phyloP scores from a whole-genome alignment of 192 early-diverging fungal species.

The Gryganskiella cystojenkinii region DNA sequence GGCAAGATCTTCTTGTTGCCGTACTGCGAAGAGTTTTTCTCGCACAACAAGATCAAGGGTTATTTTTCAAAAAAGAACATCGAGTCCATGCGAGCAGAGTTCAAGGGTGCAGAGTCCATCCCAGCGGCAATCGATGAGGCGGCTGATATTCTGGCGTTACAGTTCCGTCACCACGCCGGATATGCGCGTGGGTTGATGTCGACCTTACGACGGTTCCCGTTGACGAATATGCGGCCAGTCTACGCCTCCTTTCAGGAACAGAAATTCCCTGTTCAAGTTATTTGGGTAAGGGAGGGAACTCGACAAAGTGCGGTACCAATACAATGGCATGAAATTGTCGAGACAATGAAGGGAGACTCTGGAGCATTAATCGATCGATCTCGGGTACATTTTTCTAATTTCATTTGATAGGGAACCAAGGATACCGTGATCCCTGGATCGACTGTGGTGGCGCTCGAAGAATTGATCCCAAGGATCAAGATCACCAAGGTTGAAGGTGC shows the following conservation, averaged over 20 bases:
- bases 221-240: conserved; percentile 12
- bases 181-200: conserved; percentile 51
- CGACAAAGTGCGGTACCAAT: not conserved
- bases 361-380: too few relatives aligned
- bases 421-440: conserved; percentile 37
- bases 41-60: conserved; percentile 23
- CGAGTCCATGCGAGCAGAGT: conserved; percentile 41
- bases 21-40: conserved; percentile 33
- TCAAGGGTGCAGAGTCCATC: conserved; percentile 2
- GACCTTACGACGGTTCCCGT: conserved; percentile 32
- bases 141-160: conserved; percentile 22
- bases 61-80: conserved; percentile 45
- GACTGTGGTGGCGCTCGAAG: conserved; percentile 23
- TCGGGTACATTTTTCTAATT: not conserved
- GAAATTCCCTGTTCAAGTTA: conserved; percentile 33
- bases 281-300: conserved; percentile 24
- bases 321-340: too few relatives aligned
- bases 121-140: conserved; percentile 25
- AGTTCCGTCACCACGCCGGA: conserved; percentile 33
- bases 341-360: too few relatives aligned
- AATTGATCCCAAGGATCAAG: conserved; percentile 35
- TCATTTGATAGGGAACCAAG: conserved; percentile 27
- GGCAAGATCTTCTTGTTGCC: conserved; percentile 39
- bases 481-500: conserved; percentile 38
- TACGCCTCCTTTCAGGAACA: conserved; percentile 15